Percentiles rank a stretch among this genome's conserved stretches.
Conservation (phyloP, 1,284 basidiomycete species). For the Mrakiaceae sp. region DNA sequence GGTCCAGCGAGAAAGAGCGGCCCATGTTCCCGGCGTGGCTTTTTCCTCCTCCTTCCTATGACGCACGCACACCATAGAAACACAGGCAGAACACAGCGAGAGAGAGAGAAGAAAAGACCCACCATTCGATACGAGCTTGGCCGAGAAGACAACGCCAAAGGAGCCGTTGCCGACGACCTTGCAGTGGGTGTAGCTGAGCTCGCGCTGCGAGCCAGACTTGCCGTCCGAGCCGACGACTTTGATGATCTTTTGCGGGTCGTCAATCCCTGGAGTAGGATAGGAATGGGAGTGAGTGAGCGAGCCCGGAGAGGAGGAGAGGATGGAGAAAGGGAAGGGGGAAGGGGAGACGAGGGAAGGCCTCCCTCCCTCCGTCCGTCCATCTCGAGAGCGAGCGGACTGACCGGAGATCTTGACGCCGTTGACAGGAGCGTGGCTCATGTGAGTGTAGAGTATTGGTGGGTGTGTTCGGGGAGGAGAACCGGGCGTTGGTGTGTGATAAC, state of each 20-base stretch:
- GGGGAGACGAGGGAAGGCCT: not conserved
- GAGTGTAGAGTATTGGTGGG: not conserved
- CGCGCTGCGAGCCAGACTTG: conserved; percentile 76
- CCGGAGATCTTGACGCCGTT: conserved; percentile 18
- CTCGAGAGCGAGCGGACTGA: conserved; percentile 1
- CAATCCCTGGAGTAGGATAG: conserved; percentile 33
- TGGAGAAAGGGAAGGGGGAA: not conserved
- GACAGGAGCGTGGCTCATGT: conserved; percentile 8
- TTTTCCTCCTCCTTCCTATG: not conserved
- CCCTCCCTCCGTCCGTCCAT: not conserved
- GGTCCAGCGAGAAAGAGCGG: not conserved
- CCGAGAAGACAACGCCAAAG: conserved; percentile 93
- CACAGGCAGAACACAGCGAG: not conserved
- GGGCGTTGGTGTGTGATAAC: no score
- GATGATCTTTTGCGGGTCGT: conserved; percentile 90
- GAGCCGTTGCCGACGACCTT: conserved; percentile 98
- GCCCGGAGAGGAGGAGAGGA: not conserved
- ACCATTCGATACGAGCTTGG: conserved; percentile 36
- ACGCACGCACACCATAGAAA: not conserved
- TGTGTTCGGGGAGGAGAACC: no score
- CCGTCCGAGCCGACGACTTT: conserved; percentile 92
- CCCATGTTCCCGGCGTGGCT: not conserved
- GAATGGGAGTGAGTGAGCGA: not conserved
- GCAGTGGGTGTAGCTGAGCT: conserved; percentile 91
- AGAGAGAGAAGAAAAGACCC: not conserved